Evolutionary conservation across 495 filamentous ascomycete species (phyloP).

Genomic region (Penicillium daleae): DNA sequence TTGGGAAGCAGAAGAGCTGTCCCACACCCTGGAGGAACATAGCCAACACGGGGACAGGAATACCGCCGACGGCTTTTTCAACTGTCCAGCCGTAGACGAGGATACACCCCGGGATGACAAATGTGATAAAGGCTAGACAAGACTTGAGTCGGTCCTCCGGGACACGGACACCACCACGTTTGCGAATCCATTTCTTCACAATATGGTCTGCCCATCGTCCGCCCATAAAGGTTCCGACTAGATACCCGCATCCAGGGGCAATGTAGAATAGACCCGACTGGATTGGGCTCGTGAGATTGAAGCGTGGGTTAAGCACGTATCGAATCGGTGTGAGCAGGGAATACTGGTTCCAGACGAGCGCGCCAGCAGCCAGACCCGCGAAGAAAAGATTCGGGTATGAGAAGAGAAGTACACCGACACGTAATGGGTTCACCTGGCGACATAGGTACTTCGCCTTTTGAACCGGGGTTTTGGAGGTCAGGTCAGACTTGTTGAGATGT

Average conservation of each 20-base stretch:
- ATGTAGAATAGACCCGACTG: conserved; percentile 74
- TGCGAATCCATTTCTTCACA: conserved; percentile 64
- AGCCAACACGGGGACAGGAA: conserved; percentile 67
- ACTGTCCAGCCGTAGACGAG: conserved; percentile 75
- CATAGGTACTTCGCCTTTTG: conserved; percentile 58
- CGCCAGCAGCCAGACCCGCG: conserved; percentile 60
- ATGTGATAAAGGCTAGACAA: conserved; percentile 60
- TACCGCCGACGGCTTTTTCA: conserved; percentile 66
- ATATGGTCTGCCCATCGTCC: conserved; percentile 71
- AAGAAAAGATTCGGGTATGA: conserved; percentile 69
- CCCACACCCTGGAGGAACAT: conserved; percentile 75
- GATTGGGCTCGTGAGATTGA: conserved; percentile 66
- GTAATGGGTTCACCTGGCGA: conserved; percentile 63
- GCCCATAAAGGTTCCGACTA: conserved; percentile 70
- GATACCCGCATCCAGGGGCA: conserved; percentile 71
- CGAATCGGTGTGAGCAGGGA: conserved; percentile 73
- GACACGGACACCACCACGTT: conserved; percentile 59
- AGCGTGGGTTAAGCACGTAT: conserved; percentile 74
- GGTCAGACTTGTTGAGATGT: conserved; percentile 57
- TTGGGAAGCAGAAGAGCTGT: conserved; percentile 74
- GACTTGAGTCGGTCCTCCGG: conserved; percentile 71
- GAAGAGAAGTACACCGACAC: conserved; percentile 59
- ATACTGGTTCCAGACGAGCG: conserved; percentile 76
- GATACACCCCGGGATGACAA: conserved; percentile 66
- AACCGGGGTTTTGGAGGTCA: conserved; percentile 49